Evolutionary conservation across 225 moss, liverwort and hornwort species (phyloP).

Genomic region (Thuidium tamariscinum): DNA sequence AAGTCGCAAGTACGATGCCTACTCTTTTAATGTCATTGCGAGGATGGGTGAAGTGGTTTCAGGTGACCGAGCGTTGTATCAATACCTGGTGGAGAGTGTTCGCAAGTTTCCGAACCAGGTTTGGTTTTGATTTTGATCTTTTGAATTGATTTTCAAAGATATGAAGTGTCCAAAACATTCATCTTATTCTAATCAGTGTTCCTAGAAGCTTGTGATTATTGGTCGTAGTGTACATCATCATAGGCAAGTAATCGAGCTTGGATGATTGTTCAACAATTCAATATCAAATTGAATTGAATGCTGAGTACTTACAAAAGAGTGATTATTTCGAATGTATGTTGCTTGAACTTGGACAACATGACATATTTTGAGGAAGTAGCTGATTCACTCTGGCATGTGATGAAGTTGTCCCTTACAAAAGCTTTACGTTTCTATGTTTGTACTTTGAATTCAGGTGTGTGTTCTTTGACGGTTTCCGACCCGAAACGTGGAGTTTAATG

Average conservation of each 20-base stretch:
- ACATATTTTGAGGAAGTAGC: neutral
- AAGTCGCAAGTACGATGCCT: constrained; percentile 66
- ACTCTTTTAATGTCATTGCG: constrained; percentile 87
- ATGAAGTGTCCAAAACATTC: neutral
- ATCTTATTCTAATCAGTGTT: neutral
- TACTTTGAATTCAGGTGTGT: neutral
- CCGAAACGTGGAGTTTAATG: neutral
- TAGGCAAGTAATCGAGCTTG: neutral
- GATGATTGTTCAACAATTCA: neutral
- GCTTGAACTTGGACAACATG: neutral
- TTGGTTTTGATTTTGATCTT: neutral
- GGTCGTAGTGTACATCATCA: neutral
- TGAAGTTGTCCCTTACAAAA: neutral
- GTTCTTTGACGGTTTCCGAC: neutral
- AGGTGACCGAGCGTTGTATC: constrained; percentile 79
- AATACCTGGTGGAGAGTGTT: constrained; percentile 92
- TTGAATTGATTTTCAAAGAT: neutral
- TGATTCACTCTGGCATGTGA: neutral
- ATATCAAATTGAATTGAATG: neutral
- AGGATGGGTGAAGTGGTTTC: constrained; percentile 72
- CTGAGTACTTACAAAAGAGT: neutral
- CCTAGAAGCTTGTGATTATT: neutral
- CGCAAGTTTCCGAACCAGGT: constrained; percentile 93
- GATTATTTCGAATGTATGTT: neutral
- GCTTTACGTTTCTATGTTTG: neutral